Percentiles rank a stretch among this genome's conserved stretches.
Evolutionary conservation across 345 rosid species (phyloP).

Genomic region (Brassica nigra): DNA sequence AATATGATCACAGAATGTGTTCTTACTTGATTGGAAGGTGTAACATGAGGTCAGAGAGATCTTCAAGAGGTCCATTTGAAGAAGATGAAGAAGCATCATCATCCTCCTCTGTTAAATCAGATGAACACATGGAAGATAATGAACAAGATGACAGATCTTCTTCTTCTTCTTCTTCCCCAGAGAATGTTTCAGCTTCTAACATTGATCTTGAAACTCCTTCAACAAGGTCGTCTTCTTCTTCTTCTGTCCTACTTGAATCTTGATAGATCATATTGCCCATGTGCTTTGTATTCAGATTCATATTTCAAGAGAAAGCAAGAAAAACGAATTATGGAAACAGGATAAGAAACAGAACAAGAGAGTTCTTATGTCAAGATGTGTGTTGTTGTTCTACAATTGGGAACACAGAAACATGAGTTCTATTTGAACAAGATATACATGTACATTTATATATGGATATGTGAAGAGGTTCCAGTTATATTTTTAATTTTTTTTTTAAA

Average conservation of each 20-base stretch:
- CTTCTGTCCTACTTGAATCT: conserved; percentile 25
- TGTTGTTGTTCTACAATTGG: conserved; percentile 27
- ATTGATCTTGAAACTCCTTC: conserved; percentile 35
- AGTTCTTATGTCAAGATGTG: conserved; percentile 7
- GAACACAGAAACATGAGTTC: conserved; percentile 44
- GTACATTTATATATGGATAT: conserved; percentile 33
- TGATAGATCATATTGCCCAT: conserved; percentile 25
- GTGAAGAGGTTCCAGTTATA: conserved; percentile 32
- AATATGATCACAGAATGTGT: conserved; percentile 1
- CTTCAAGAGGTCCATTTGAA: conserved; percentile 59
- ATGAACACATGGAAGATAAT: conserved; percentile 46
- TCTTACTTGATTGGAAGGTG: conserved; percentile 76
- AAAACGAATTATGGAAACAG: conserved; percentile 13
- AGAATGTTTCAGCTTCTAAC: conserved; percentile 42
- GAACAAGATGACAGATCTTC: conserved; percentile 45
- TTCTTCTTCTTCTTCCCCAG: background rate
- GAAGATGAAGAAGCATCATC: conserved; percentile 49
- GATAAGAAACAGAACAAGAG: conserved; percentile 5
- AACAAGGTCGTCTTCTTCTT: conserved; percentile 23
- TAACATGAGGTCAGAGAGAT: conserved; percentile 68
- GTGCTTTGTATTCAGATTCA: conserved; percentile 35
- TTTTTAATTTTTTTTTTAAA: background rate
- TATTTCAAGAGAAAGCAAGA: background rate
- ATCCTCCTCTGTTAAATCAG: conserved; percentile 60
- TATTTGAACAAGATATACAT: conserved; percentile 18